Evolutionary conservation across 345 rosid species (phyloP).

Genomic region (Arabidopsis thaliana): TAIR10.1 NC_003075.7:9779001-9779500

Average conservation of each 20-base stretch:
- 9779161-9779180: conserved; percentile 98
- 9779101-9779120: conserved; percentile 98
- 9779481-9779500: conserved; percentile 64
- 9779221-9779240: conserved; percentile 75
- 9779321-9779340: conserved; percentile 93
- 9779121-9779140: conserved; percentile 91
- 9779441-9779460: not conserved
- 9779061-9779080: conserved; percentile 88
- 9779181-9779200: conserved; percentile 90
- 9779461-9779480: conserved; percentile 26
- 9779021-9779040: conserved; percentile 97
- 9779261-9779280: conserved; percentile 83
- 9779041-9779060: conserved; percentile 91
- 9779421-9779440: conserved; percentile 74
- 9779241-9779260: conserved; percentile 93
- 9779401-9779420: conserved; percentile 74
- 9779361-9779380: conserved; percentile 87
- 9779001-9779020: conserved; percentile 77
- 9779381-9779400: conserved; percentile 86
- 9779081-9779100: conserved; percentile 96
- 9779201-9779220: conserved; percentile 76
- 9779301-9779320: conserved; percentile 84
- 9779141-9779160: conserved; percentile 94
- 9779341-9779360: conserved; percentile 86
- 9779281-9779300: conserved; percentile 87